Evolutionary conservation across 2,329 filamentous ascomycete genomes (phyloP), one percentile per base, ranked within the genome.

Genomic region (Aaosphaeria pasadenensis): DNA sequence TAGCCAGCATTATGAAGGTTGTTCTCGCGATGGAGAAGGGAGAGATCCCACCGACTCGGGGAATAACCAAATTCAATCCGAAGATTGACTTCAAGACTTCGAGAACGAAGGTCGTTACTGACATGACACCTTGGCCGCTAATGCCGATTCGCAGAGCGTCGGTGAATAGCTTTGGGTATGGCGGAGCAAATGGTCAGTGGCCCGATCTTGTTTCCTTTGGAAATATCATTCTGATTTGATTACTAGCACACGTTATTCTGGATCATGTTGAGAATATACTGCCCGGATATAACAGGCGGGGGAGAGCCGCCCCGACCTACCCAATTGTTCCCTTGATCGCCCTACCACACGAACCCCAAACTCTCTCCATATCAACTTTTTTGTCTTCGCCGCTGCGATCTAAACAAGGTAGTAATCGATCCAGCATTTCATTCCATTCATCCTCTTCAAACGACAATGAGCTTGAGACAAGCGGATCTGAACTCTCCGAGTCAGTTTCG

Each of bases 21-120:
- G 60, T 63, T 1, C 50, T 74, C 39, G 62, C 70, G 1, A 50
- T 77, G 7, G 63, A 72, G 48, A 52, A 72, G 46, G 54, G 52
- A 5, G 55, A 45, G 1, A 55, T 71, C 6, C 68, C 68, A 4
- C 29, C 52, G 4, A 54, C 66, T 11, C n/a, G 47, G 11, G 50
- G 49, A 11, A 46, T 56, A 13, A 30, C 52, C 29, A 47, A 49
- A 28, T 36, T 50, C 4, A 47, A 58, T 42, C 43, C 51, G 11
- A 42, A 39, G 11, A 46, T 56, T 28, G 44, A 55, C 40, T 51
- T 53, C 30, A 35, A 48, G 5, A 33, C 5, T 5, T 29, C 46
- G 5, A 43, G 38, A 30, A 45, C 43, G 0, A 46, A 50, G 6
- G 48, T 57, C 29, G 49, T 45, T 2, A 49, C 46, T 28, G 30